Percentiles rank a stretch among this genome's conserved stretches.
phyloP scores from a whole-genome alignment of 805 yeast species.

The Kuraishia floccosa region DNA sequence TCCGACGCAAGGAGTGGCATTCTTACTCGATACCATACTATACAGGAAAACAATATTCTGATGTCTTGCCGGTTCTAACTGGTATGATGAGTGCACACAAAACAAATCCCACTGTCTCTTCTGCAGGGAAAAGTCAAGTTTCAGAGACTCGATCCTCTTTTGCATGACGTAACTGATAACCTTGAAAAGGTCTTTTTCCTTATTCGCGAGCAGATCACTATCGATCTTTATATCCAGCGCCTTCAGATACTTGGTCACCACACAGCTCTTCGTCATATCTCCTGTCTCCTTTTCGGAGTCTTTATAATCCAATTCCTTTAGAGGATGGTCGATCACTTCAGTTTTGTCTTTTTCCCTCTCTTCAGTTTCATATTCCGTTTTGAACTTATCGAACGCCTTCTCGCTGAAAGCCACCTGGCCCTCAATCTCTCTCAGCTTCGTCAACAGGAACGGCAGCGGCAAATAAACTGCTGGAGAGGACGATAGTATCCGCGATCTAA shows the following conservation, averaged over 20 bases:
- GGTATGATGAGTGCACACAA: slow-evolving; percentile 27
- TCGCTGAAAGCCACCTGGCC: slow-evolving; percentile 17
- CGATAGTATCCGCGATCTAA: slow-evolving; percentile 49
- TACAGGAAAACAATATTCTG: slow-evolving; percentile 71
- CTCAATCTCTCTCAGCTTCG: slow-evolving; percentile 11
- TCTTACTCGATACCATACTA: slow-evolving; percentile 72
- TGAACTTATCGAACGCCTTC: slow-evolving; percentile 13
- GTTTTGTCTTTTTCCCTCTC: slow-evolving; percentile 14
- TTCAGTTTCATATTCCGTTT: slow-evolving; percentile 2
- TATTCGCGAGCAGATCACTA: slow-evolving; percentile 22
- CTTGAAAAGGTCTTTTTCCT: slow-evolving; percentile 20
- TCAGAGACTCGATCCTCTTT: slow-evolving; percentile 14
- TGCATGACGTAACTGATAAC: slow-evolving; percentile 22
- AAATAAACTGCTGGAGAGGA: slow-evolving; percentile 79
- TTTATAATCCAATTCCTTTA: slow-evolving; percentile 11
- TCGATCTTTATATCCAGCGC: slow-evolving; percentile 9
- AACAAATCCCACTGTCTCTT: slow-evolving; percentile 62
- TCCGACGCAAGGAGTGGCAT: slow-evolving; percentile 87
- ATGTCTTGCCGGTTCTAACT: slow-evolving; percentile 62
- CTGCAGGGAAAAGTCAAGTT: slow-evolving; percentile 21
- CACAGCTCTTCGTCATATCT: slow-evolving; percentile 5
- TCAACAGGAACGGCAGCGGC: slow-evolving; percentile 39
- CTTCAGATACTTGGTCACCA: slow-evolving; percentile 5
- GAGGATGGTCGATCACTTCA: slow-evolving; percentile 15
- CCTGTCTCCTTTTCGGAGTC: slow-evolving; percentile 2